Base-by-base conservation (phyloP, 495 filamentous ascomycete species). In the Talaromyces wortmannii region DNA sequence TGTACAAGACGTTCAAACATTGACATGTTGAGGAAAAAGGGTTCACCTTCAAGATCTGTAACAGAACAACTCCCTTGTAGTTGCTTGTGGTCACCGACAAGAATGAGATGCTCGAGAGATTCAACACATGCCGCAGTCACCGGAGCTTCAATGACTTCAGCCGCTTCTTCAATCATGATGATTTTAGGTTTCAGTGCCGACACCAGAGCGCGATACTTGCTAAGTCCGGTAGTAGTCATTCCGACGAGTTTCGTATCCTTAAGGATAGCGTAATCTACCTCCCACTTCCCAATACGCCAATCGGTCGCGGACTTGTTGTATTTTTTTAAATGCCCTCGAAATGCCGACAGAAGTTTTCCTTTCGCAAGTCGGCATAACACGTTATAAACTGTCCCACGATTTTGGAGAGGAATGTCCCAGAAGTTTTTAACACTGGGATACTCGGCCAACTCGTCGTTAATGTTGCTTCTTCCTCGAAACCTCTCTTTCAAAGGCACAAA, bases 151-250 rank as follows among this genome's bases (percentile, higher is more conserved):
- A 90, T 72, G 0, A 80, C 82, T 59, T 91, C 85, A 2, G 86
- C 88, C 16, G 88, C 88, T 71, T 91, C 88, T 72, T 92, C 88
- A 50, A 91, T 82, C 13, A 91, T 59, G 2, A 90, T 68, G 4
- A 85, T 70, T 45, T 70, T 80, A 0, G 94, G 91, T 31, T 81
- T 73, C 15, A 95, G 57, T 23, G 82, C 83, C 11, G 87, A 80
- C 18, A 97, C 68, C 0, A 95, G 71, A 2, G 73, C 83, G 15
- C 92, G 82, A 58, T 94, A 92, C 61, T 97, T 97, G 63, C 84
- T 89, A n/a, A 97, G 65, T 4, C 94, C 94, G 0, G 92, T 91
- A 0, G 84, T 87, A 6, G 88, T 92, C 76, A 89, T 80, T 7
- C 88, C 88, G 50, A 92, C 72, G 2, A 91, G 55, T 59, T 82